A percentile compares a stretch with the other conserved stretches of the same genome.
Evolutionary conservation across 768 basidiomycete genomes (phyloP).

Genomic region (Calocera viscosa): DNA sequence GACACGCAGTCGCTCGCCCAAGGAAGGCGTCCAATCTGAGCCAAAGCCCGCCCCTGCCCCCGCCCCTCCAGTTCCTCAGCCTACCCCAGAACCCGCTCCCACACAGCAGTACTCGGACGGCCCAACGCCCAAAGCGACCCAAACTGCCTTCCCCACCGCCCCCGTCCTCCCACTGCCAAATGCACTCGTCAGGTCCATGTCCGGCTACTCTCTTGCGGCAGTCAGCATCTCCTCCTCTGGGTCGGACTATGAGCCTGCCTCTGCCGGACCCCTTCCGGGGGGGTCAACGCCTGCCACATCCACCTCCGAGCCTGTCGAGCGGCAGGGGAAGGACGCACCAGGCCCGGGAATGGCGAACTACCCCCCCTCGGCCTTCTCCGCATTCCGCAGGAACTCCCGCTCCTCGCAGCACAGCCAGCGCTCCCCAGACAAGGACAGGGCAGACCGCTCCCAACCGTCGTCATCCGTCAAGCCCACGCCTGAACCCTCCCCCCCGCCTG

Average conservation of each 20-base stretch:
- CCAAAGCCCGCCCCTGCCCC: constrained; percentile 35
- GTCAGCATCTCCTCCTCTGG: not conserved
- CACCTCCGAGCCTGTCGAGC: no score
- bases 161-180: no score
- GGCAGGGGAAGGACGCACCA: no score
- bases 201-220: not conserved
- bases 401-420: not conserved
- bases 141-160: not conserved
- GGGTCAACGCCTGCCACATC: not conserved
- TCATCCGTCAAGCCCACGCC: not conserved
- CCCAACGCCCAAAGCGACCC: not conserved
- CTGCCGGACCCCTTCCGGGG: not conserved
- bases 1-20: constrained; percentile 15
- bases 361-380: not conserved
- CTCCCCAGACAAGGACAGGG: not conserved
- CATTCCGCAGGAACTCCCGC: not conserved
- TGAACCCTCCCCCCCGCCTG: no score
- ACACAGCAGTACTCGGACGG: not conserved
- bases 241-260: not conserved
- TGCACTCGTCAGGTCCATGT: not conserved
- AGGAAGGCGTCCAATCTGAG: no score
- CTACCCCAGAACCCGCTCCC: constrained; percentile 38
- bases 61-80: constrained; percentile 50
- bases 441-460: not conserved
- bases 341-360: not conserved